Base-by-base conservation (phyloP, 768 basidiomycete species). In the Mycena amicta region DNA sequence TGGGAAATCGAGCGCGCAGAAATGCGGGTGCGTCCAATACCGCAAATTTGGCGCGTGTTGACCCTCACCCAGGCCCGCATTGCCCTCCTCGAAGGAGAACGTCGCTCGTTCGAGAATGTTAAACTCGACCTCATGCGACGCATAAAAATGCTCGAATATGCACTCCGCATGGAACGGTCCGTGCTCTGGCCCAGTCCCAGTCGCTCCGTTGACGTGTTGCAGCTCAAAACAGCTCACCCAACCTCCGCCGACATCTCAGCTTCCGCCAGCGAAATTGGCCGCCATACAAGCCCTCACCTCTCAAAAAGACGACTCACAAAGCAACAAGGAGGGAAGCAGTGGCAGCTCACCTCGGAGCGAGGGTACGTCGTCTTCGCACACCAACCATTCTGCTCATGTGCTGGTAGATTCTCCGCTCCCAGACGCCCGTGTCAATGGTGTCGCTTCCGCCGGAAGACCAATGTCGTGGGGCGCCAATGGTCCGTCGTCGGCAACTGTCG, bases 1-100 rank as follows among this genome's bases (percentile, higher is more conserved):
- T 99, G 96, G 96, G 97, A 99, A 81, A 99, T 99, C 68, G 97
- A 98, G 76, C 82, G 97, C 66, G 97, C 97, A 29, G 97, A 98
- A 76, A 98, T 98, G 95, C 83, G 96, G 83, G 94, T 95, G 63
- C 68, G 92, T 85, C 41, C 61, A 55, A 57, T 63, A 46, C 61
- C 55, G 62, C 57, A 45, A 45, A 47, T 28, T 53, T 59, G 66
- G 71, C 64, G 67, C 70, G 68, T 74, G 60, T 71, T 63, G 30
- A 56, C 71, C 63, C 71, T 66, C 55, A 56, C 30, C 5, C 68
- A 96, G 94, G 96, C 96, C 53, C 88, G 97, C 52, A 98, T 99
- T 66, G 97, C 97, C 22, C 83, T 98, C 46, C 84, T 99, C 55
- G 97, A 99, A 72, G 97, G 97, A 54, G 95, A 98, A 72, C 88